Evolutionary conservation across 176 grass and related monocot species (phyloP).

Genomic region (Tillandsia leiboldiana): DNA sequence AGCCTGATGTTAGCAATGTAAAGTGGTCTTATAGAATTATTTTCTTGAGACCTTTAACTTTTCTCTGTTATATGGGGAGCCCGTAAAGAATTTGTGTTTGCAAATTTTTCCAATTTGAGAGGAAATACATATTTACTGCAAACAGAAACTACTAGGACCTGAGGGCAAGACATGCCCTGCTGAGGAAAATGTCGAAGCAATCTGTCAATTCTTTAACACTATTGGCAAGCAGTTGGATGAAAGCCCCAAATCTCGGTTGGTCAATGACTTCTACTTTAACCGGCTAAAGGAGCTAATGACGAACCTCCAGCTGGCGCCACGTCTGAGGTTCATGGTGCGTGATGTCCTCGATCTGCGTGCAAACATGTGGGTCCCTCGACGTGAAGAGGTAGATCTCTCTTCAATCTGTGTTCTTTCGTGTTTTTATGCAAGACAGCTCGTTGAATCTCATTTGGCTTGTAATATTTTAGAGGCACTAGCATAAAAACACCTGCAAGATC

Average conservation of each 20-base stretch:
- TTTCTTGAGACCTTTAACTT: not conserved
- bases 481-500: too few relatives aligned
- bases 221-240: constrained; percentile 92
- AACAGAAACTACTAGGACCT: constrained; percentile 54
- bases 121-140: not conserved
- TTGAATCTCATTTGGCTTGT: not conserved
- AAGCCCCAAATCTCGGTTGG: constrained; percentile 50
- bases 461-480: too few relatives aligned
- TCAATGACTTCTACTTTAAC: constrained; percentile 72
- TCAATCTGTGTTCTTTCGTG: not conserved
- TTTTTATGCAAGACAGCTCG: not conserved
- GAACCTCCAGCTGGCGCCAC: constrained; percentile 52
- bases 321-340: constrained; percentile 68
- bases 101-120: too few relatives aligned
- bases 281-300: constrained; percentile 58
- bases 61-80: not conserved
- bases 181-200: constrained; percentile 78
- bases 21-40: not conserved
- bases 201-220: constrained; percentile 87
- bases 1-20: too few relatives aligned
- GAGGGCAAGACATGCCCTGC: constrained; percentile 68
- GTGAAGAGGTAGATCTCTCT: constrained; percentile 46
- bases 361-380: constrained; percentile 83
- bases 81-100: too few relatives aligned
- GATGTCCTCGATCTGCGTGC: constrained; percentile 65